Evolutionary conservation across 2,329 filamentous ascomycete species (phyloP).

Genomic region (Diaporthe citriasiana): DNA sequence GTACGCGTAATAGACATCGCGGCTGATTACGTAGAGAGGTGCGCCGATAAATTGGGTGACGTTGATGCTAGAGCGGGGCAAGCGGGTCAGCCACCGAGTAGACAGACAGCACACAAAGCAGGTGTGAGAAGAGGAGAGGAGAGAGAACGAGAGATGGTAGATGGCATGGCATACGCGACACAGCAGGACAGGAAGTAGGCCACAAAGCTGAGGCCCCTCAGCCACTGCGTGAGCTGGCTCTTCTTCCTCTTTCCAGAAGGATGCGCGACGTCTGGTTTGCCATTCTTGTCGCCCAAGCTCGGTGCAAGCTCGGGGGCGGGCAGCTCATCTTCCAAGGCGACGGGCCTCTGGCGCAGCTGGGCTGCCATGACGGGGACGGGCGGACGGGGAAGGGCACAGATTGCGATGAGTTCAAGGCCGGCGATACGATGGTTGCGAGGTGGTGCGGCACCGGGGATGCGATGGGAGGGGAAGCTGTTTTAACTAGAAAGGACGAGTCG

Average conservation of each 20-base stretch:
- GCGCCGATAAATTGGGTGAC: slow-evolving; percentile 81
- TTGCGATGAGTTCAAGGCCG: neutral
- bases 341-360: slow-evolving; percentile 54
- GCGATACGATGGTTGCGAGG: neutral
- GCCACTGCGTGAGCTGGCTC: slow-evolving; percentile 62
- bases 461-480: neutral
- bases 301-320: slow-evolving; percentile 47
- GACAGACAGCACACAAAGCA: neutral
- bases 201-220: slow-evolving; percentile 66
- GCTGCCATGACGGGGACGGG: slow-evolving; percentile 50
- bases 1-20: slow-evolving; percentile 85
- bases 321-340: slow-evolving; percentile 40
- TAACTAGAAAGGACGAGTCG: neutral
- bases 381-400: neutral
- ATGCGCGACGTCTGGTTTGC: slow-evolving; percentile 53
- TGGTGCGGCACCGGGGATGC: neutral
- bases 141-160: neutral
- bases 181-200: slow-evolving; percentile 67
- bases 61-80: slow-evolving; percentile 65
- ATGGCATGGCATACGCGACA: slow-evolving; percentile 59
- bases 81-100: slow-evolving; percentile 17
- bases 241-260: slow-evolving; percentile 70
- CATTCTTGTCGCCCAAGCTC: slow-evolving; percentile 41
- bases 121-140: neutral
- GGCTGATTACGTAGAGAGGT: slow-evolving; percentile 82